phyloP scores from a whole-genome alignment of 306 rosid genomes.

The Lablab purpureus region DNA sequence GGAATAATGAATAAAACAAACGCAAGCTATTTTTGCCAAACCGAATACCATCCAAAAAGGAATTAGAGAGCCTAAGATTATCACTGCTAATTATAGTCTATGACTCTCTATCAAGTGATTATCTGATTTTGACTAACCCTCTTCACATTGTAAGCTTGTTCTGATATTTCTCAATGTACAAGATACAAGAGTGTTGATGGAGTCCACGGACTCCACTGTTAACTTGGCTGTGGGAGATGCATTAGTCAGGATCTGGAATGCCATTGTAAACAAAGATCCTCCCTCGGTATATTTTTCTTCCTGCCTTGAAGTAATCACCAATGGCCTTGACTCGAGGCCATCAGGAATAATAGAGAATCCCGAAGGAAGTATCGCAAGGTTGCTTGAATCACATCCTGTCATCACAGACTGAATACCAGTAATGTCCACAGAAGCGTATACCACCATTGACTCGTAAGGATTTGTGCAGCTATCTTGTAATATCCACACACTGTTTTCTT shows the following conservation, averaged over 20 bases:
- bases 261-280: constrained; percentile 84
- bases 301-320: constrained; percentile 74
- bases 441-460: constrained; percentile 86
- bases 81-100: constrained; percentile 30
- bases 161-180: constrained; percentile 83
- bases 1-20: constrained; percentile 51
- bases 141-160: constrained; percentile 92
- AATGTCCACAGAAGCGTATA: constrained; percentile 82
- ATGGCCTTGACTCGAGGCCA: constrained; percentile 79
- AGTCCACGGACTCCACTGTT: constrained; percentile 84
- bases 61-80: constrained; percentile 43
- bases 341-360: constrained; percentile 95
- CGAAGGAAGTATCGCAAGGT: constrained; percentile 78
- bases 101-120: constrained; percentile 45
- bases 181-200: constrained; percentile 76
- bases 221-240: constrained; percentile 86
- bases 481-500: constrained; percentile 84
- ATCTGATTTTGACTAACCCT: constrained; percentile 54
- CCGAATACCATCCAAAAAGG: constrained; percentile 35
- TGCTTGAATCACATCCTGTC: constrained; percentile 93
- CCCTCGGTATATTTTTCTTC: constrained; percentile 80
- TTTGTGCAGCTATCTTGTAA: constrained; percentile 94
- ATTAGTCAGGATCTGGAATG: constrained; percentile 81
- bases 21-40: constrained; percentile 45
- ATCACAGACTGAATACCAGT: constrained; percentile 85